A percentile compares a stretch with the other conserved stretches of the same genome.
These are phyloP conservation scores for Ustilago sp. DNA, from an alignment of 1,284 basidiomycete species.

Conservation along the genomic window DNA sequence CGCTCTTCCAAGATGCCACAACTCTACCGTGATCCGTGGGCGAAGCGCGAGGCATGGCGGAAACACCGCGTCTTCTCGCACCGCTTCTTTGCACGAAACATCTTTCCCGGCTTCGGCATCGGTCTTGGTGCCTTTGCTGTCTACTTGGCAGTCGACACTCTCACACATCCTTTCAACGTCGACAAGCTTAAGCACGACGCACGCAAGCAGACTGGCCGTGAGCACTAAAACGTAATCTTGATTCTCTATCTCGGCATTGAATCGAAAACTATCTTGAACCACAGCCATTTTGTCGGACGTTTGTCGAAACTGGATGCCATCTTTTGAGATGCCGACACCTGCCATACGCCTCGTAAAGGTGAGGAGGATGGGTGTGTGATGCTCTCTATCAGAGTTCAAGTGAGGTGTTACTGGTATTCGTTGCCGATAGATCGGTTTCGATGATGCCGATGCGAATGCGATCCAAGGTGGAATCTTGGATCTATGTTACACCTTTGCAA, in stretches of 20 bases:
- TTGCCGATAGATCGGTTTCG: background rate
- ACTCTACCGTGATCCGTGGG: conserved; percentile 68
- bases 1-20: conserved; percentile 46
- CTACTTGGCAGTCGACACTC: conserved; percentile 55
- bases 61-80: conserved; percentile 69
- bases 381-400: background rate
- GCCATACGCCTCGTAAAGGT: too few relatives aligned
- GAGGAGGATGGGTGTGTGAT: too few relatives aligned
- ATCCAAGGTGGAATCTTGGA: background rate
- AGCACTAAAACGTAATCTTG: conserved; percentile 15
- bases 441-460: background rate
- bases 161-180: conserved; percentile 64
- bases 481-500: background rate
- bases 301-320: background rate
- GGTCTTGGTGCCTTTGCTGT: conserved; percentile 62
- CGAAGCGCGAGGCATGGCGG: conserved; percentile 68
- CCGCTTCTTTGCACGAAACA: conserved; percentile 63
- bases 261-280: conserved; percentile 1
- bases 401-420: too few relatives aligned
- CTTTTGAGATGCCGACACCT: background rate
- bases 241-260: conserved; percentile 9
- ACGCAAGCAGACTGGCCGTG: conserved; percentile 50
- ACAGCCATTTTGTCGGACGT: background rate
- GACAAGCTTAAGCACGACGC: conserved; percentile 67
- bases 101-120: conserved; percentile 67